These are phyloP conservation scores for Bipolaris victoriae DNA, from an alignment of 2,329 filamentous ascomycete genomes.

Conservation along the genomic window DNA sequence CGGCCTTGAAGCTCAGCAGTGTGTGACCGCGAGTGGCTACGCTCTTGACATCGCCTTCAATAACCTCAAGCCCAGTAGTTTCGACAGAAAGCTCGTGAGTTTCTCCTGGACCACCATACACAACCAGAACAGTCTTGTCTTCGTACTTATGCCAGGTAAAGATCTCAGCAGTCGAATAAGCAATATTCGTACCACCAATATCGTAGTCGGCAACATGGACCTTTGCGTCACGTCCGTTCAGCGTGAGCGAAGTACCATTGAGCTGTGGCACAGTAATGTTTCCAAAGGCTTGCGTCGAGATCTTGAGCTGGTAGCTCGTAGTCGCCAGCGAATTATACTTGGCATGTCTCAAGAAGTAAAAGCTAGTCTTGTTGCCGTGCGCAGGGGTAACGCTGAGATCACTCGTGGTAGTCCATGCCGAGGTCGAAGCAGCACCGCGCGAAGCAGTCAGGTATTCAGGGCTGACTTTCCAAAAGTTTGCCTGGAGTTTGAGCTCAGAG, in stretches of 20 bases:
- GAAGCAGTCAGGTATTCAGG: slow-evolving; percentile 68
- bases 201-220: slow-evolving; percentile 71
- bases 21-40: slow-evolving; percentile 52
- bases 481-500: slow-evolving; percentile 76
- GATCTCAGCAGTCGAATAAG: slow-evolving; percentile 74
- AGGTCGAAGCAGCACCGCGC: slow-evolving; percentile 39
- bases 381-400: slow-evolving; percentile 68
- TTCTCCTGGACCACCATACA: slow-evolving; percentile 69
- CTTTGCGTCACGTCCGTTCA: slow-evolving; percentile 70
- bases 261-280: slow-evolving; percentile 65
- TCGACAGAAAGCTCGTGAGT: slow-evolving; percentile 66
- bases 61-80: slow-evolving; percentile 42
- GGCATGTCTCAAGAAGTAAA: slow-evolving; percentile 70
- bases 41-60: slow-evolving; percentile 52
- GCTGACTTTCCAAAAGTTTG: slow-evolving; percentile 75
- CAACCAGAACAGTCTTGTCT: slow-evolving; percentile 64
- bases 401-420: slow-evolving; percentile 47
- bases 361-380: slow-evolving; percentile 61
- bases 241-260: slow-evolving; percentile 59
- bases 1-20: slow-evolving; percentile 63
- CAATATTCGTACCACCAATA: slow-evolving; percentile 62
- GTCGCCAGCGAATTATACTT: slow-evolving; percentile 66
- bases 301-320: slow-evolving; percentile 67
- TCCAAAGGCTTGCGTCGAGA: slow-evolving; percentile 64
- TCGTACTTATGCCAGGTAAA: slow-evolving; percentile 70